Conservation (phyloP, 2,329 filamentous ascomycete species). For the Phyllosticta capitalensis region DNA sequence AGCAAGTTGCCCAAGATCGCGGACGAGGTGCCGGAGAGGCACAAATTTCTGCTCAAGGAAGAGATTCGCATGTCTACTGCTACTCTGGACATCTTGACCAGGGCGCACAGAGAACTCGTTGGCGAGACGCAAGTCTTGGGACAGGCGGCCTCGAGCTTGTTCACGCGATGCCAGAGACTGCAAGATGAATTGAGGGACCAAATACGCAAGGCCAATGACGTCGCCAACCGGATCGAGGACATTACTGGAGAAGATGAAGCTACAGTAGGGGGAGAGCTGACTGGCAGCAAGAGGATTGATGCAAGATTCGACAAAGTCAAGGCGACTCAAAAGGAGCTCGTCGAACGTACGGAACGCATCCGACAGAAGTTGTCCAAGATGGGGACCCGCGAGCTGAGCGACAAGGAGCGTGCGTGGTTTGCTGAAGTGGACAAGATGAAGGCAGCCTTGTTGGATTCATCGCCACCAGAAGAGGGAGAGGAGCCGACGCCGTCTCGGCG, state of each 20-base stretch:
- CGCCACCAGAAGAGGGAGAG: conserved; percentile 20
- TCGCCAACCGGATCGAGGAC: conserved; percentile 56
- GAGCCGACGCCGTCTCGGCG: conserved; percentile 36
- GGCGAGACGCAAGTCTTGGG: conserved; percentile 61
- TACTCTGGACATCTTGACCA: conserved; percentile 61
- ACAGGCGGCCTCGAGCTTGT: conserved; percentile 61
- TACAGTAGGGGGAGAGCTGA: conserved; percentile 19
- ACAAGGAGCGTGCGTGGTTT: conserved; percentile 52
- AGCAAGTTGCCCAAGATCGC: conserved; percentile 49
- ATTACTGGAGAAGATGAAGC: conserved; percentile 52
- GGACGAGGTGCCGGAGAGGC: conserved; percentile 49
- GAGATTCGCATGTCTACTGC: conserved; percentile 61
- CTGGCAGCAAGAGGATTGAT: conserved; percentile 48
- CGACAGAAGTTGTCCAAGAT: conserved; percentile 40
- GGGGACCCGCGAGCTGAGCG: conserved; percentile 42
- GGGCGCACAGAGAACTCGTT: conserved; percentile 61
- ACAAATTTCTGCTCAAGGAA: conserved; percentile 54
- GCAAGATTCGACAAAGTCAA: conserved; percentile 47
- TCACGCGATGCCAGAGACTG: conserved; percentile 59
- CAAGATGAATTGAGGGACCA: conserved; percentile 60
- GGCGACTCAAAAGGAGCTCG: conserved; percentile 47
- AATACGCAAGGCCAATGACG: conserved; percentile 54
- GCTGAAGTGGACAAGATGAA: conserved; percentile 42
- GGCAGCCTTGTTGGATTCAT: conserved; percentile 27
- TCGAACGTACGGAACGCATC: conserved; percentile 51